Evolutionary conservation across 345 rosid species (phyloP).

Genomic region (rapeseed (Brassica napus)): Da-Ae NC_063438.1:14583501-14584000

Average conservation of each 20-base stretch:
- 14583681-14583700: slow-evolving; percentile 10
- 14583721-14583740: slow-evolving; percentile 4
- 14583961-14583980: not conserved
- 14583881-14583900: not conserved
- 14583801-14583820: slow-evolving; percentile 33
- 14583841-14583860: slow-evolving; percentile 14
- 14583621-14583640: slow-evolving; percentile 33
- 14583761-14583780: slow-evolving; percentile 31
- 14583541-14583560: slow-evolving; percentile 32
- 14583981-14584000: not conserved
- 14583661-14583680: not conserved
- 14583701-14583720: not conserved
- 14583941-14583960: not conserved
- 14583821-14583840: slow-evolving; percentile 22
- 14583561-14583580: slow-evolving; percentile 15
- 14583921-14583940: not conserved
- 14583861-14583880: slow-evolving; percentile 1
- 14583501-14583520: slow-evolving; percentile 9
- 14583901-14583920: not conserved
- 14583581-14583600: slow-evolving; percentile 20
- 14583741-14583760: slow-evolving; percentile 20
- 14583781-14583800: slow-evolving; percentile 24
- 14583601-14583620: slow-evolving; percentile 31
- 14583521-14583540: slow-evolving; percentile 3
- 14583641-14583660: slow-evolving; percentile 15